These are phyloP conservation scores for Sarcodon aspratus DNA, from an alignment of 768 basidiomycete genomes.

Conservation along the genomic window DNA sequence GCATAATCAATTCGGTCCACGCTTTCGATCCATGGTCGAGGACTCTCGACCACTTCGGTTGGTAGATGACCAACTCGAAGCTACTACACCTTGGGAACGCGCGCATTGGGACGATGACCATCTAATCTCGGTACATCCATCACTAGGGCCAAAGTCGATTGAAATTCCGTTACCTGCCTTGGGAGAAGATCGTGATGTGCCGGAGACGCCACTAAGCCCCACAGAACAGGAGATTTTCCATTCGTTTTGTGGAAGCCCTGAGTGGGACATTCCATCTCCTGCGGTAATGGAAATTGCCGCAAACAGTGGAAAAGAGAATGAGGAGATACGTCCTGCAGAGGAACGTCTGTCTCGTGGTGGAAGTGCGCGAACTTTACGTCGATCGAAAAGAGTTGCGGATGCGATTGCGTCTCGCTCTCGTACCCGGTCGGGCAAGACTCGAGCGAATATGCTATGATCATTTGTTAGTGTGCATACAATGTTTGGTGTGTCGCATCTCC, in stretches of 20 bases:
- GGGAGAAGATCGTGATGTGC: constrained; percentile 5
- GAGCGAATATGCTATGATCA: background rate
- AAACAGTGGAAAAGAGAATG: background rate
- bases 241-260: constrained; percentile 33
- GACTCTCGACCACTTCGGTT: constrained; percentile 14
- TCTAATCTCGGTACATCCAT: constrained; percentile 12
- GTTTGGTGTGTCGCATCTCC: background rate
- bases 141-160: constrained; percentile 4
- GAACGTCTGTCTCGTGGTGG: constrained; percentile 4
- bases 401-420: constrained; percentile 39
- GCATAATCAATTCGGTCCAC: constrained; percentile 53
- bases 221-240: constrained; percentile 65
- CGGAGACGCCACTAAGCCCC: constrained; percentile 48
- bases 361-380: constrained; percentile 33
- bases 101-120: constrained; percentile 15
- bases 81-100: constrained; percentile 12
- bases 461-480: no score
- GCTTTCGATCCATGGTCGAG: constrained; percentile 42
- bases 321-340: background rate
- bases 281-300: constrained; percentile 32
- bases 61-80: constrained; percentile 7
- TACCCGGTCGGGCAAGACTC: constrained; percentile 28
- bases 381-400: constrained; percentile 62
- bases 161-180: no score
- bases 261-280: constrained; percentile 26